Base-by-base conservation (phyloP, 1,284 basidiomycete genomes). In the Takashimella tepidaria region DNA sequence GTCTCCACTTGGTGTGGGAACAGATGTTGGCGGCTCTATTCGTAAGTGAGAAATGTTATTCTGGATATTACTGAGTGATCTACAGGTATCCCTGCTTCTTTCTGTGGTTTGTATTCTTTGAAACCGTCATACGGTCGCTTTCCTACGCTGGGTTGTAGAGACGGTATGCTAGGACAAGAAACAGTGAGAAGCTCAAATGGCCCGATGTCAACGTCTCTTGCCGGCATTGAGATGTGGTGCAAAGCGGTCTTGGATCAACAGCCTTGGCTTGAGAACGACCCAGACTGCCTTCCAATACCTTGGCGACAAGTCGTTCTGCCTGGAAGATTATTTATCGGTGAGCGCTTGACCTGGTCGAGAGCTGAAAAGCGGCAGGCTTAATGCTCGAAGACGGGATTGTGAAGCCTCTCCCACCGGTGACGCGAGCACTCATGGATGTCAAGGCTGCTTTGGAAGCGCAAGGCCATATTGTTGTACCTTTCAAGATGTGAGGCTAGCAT, bases 361-460 rank as follows among this genome's bases (percentile, higher is more conserved):
- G 31, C 31, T 37, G n/a, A n/a, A 37, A 8, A 37, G 31, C 31
- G 13, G 65, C 71, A 23, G 83, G 82, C 8, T 76, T 76, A 22
- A 24, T 61, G 31, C 52, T 66, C 75, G 53, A 86, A 57, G 80
- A 85, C 62, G 84, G 81, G 1, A 51, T 79, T 13, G 70, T 81
- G 5, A 63, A 74, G 10, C 87, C 88, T 3, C 82, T 85, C 56
- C 86, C 87, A 0, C 85, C 87, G 0, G 70, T 88, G n/a, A 70
- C 64, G n/a, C 77, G 87, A 41, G 87, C 82, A 1, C 71, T 90
- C 37, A 77, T 82, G 60, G 78, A 75, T 46, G 78, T 80, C 2
- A 82, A 82, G 65, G 67, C 75, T 2, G 83, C 84, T 0, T 73
- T 90, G 23, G 56, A 79, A 20, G 77, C 73, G 3, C 83, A 82